Evolutionary conservation across 1,284 basidiomycete species (phyloP), one percentile per base, ranked within the genome.

Genomic region (Rhodotorula sp.): DNA sequence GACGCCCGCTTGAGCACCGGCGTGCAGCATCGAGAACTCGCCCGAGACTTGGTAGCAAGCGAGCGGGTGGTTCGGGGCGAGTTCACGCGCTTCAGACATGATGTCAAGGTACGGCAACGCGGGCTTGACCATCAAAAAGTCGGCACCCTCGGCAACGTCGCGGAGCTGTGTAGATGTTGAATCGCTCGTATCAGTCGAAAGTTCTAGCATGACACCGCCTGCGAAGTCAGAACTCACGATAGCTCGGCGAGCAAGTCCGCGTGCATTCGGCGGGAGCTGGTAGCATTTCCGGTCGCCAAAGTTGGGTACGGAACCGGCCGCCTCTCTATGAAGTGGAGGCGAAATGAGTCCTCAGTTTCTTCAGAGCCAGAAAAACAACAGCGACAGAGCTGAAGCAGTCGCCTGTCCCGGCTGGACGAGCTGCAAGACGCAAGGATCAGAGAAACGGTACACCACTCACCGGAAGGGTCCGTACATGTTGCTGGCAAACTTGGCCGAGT

Each of bases 71-170:
- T 96, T 88, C 0, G 88, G 87, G 1, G 91, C 89, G 55, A 97
- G 84, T 74, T 89, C 82, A 1, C 90, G 87, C 30, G 93, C 93
- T 78, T 97, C 93, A 48, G 90, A 86, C 71, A 99, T 89, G 80
- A 99, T 89, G 82, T 99, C 96, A 62, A 99, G 90, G 83, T 99
- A 99, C 0, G 95, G 95, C 69, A 98, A 82, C 0, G 92, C 87
- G 17, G 96, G 96, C 80, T 99, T 99, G 79, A 99, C 93, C 95
- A 99, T 99, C 79, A 99, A 88, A 77, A 99, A 92, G 80, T 99
- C 96, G 24, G 96, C 96, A 30, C 96, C 96, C 83, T 99, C 95
- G n/a, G 80, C 82, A 0, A 87, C 86, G 80, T 99, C 96, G 57
- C 94, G 90, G 84, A 87, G 83, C 93, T 96, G 79, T 26, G 26